Conservation (phyloP, 495 filamentous ascomycete genomes). For the Penicillium arizonense region DNA sequence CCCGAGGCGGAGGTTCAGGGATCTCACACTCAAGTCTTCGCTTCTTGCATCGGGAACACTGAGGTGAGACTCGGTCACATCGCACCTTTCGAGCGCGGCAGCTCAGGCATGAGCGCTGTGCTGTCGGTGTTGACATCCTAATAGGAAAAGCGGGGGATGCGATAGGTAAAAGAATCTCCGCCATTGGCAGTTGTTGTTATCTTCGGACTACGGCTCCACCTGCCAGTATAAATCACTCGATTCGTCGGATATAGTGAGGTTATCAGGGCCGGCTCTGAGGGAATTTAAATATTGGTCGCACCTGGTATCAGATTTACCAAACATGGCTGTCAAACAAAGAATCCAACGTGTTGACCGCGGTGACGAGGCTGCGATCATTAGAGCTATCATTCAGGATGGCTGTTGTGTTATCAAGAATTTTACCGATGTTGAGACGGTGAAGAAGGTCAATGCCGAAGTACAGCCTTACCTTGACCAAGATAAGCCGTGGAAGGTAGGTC, state of each 20-base stretch:
- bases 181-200: neutral
- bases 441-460: neutral
- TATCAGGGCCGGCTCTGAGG: too few species aligned
- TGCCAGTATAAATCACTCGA: neutral
- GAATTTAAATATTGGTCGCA: too few species aligned
- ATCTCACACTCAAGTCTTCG: neutral
- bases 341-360: conserved; percentile 1
- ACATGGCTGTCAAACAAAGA: conserved; percentile 1
- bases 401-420: conserved; percentile 23
- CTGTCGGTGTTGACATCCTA: too few species aligned
- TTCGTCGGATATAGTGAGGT: too few species aligned
- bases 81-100: neutral
- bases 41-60: conserved; percentile 5
- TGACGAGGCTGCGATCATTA: neutral
- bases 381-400: conserved; percentile 14
- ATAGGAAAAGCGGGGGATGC: too few species aligned
- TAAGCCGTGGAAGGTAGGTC: conserved; percentile 14
- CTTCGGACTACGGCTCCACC: neutral
- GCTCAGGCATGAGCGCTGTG: neutral
- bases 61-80: conserved; percentile 1
- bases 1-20: neutral
- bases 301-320: neutral
- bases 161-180: neutral
- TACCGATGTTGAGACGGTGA: conserved; percentile 2
- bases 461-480: conserved; percentile 12